Percentiles rank a stretch among this genome's conserved stretches.
These are phyloP conservation scores for Achaetomiella virescens DNA, from an alignment of 495 filamentous ascomycete genomes.

Conservation along the genomic window DNA sequence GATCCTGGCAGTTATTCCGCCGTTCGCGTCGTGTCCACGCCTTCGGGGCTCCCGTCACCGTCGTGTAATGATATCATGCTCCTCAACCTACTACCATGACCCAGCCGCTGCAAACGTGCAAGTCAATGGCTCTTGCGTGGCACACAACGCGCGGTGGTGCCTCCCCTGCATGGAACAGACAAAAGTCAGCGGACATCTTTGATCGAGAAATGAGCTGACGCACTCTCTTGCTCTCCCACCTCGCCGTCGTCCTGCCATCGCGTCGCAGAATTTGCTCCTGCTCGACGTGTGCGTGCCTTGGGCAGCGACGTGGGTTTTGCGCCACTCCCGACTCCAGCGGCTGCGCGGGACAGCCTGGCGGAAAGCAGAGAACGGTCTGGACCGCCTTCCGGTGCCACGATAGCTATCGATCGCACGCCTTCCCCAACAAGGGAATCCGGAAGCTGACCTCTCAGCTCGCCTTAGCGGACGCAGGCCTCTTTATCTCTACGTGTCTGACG, in stretches of 20 bases:
- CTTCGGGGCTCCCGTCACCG: too few relatives aligned
- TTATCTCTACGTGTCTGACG: neutral
- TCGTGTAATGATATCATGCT: too few relatives aligned
- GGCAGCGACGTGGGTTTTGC: conserved; percentile 9
- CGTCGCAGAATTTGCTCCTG: neutral
- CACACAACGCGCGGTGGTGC: too few relatives aligned
- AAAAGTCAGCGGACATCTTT: too few relatives aligned
- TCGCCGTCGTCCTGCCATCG: neutral
- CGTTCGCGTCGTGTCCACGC: too few relatives aligned
- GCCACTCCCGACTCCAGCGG: conserved; percentile 10
- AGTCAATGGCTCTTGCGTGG: too few relatives aligned
- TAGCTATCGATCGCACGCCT: neutral
- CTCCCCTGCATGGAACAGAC: too few relatives aligned
- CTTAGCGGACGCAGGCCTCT: neutral
- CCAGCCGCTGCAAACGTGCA: too few relatives aligned
- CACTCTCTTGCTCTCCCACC: neutral
- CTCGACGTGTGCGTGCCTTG: conserved; percentile 9
- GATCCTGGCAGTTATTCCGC: too few relatives aligned
- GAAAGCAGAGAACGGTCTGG: conserved; percentile 10
- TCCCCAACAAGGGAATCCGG: conserved; percentile 14
- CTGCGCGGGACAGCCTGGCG: neutral
- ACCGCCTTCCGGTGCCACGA: neutral
- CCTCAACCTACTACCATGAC: too few relatives aligned
- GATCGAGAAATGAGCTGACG: neutral
- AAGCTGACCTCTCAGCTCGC: neutral